phyloP scores from a whole-genome alignment of 441 rosid genomes.

The Arabidopsis hybrid region DNA sequence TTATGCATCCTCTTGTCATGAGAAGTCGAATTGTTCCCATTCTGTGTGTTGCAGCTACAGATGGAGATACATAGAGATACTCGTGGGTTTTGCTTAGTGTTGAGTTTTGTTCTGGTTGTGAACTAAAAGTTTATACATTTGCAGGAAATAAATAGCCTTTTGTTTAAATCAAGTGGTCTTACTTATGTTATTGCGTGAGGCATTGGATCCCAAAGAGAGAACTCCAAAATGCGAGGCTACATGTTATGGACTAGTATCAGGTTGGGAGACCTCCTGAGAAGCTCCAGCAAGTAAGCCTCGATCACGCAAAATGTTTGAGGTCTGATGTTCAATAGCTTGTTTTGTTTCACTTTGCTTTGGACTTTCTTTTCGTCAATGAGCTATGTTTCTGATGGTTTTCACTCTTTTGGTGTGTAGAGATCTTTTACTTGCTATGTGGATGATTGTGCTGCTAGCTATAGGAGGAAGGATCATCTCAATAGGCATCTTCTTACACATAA shows the following conservation, averaged over 20 bases:
- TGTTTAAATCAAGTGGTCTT: conserved; percentile 32
- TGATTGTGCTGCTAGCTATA: conserved; percentile 70
- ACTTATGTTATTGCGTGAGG: conserved; percentile 62
- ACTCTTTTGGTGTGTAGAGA: conserved; percentile 53
- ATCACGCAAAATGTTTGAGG: conserved; percentile 66
- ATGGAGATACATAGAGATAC: background rate
- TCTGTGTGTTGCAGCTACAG: background rate
- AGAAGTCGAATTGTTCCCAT: background rate
- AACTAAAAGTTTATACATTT: conserved; percentile 45
- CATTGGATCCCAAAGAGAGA: conserved; percentile 94
- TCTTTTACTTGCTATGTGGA: conserved; percentile 67
- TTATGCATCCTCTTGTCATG: background rate
- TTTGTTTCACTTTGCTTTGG: background rate
- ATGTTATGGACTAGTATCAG: conserved; percentile 87
- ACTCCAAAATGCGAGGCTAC: conserved; percentile 99
- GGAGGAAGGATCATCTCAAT: conserved; percentile 85
- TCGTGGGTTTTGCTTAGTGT: background rate
- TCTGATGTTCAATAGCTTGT: conserved; percentile 15
- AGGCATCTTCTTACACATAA: conserved; percentile 74
- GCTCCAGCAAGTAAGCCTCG: conserved; percentile 89
- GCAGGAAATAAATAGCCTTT: conserved; percentile 55
- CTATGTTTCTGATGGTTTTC: conserved; percentile 5
- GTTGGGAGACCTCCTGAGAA: conserved; percentile 98
- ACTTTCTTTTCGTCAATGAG: background rate
- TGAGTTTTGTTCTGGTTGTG: background rate